These are phyloP conservation scores for Myriosclerotinia duriaeana DNA, from an alignment of 2,329 filamentous ascomycete species.

Conservation along the genomic window DNA sequence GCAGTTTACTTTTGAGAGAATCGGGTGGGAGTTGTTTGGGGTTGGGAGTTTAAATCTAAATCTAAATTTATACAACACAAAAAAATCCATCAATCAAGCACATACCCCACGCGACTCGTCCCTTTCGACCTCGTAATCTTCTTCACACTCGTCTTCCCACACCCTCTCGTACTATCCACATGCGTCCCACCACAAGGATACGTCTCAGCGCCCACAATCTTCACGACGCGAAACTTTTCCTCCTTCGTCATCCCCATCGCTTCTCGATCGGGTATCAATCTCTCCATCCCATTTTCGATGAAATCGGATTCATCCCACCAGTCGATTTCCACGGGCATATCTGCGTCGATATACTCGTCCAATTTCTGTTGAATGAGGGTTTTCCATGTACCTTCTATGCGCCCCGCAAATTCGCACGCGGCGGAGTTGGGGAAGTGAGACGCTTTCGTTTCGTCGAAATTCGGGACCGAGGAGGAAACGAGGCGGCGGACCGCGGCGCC, in stretches of 20 bases:
- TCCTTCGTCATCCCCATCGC: slow-evolving; percentile 45
- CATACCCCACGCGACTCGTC: slow-evolving; percentile 52
- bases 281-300: slow-evolving; percentile 51
- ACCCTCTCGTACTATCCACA: slow-evolving; percentile 58
- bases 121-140: slow-evolving; percentile 68
- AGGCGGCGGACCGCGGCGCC: slow-evolving; percentile 65
- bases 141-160: slow-evolving; percentile 61
- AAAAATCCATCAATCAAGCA: background rate
- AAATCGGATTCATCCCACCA: slow-evolving; percentile 69
- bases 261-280: slow-evolving; percentile 53
- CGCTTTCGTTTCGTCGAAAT: slow-evolving; percentile 68
- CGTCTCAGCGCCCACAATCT: slow-evolving; percentile 65
- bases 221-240: slow-evolving; percentile 61
- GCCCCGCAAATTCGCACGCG: slow-evolving; percentile 65
- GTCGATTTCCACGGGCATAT: slow-evolving; percentile 60
- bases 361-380: slow-evolving; percentile 60
- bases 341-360: slow-evolving; percentile 56
- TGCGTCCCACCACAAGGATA: slow-evolving; percentile 78
- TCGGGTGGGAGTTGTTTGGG: too few species aligned
- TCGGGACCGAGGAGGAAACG: slow-evolving; percentile 47
- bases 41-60: background rate
- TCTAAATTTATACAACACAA: background rate
- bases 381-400: slow-evolving; percentile 64
- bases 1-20: background rate
- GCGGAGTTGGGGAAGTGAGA: slow-evolving; percentile 69